A percentile compares a stretch with the other conserved stretches of the same genome.
These are phyloP conservation scores for Penicillium steckii DNA, from an alignment of 495 filamentous ascomycete species.

Conservation along the genomic window DNA sequence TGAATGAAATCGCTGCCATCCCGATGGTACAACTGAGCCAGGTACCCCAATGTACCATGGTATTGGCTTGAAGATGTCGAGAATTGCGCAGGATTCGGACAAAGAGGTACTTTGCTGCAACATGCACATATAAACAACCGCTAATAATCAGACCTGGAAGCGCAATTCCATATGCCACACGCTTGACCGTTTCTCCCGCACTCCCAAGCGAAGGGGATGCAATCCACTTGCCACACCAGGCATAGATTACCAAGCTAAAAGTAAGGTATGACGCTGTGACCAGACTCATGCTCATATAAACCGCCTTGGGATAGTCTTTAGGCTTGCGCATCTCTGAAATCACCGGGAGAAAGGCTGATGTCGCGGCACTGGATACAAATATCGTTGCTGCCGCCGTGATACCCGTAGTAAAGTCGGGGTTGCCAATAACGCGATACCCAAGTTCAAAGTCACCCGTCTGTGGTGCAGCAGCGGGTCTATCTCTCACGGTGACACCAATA, in stretches of 20 bases:
- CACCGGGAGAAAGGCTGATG: constrained; percentile 70
- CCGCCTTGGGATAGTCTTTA: constrained; percentile 61
- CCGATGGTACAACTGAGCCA: constrained; percentile 57
- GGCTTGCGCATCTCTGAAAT: constrained; percentile 75
- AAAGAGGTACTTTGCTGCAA: constrained; percentile 62
- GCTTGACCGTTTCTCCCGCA: constrained; percentile 59
- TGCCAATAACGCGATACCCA: constrained; percentile 41
- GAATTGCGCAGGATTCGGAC: constrained; percentile 56
- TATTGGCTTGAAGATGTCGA: constrained; percentile 55
- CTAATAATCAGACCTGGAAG: constrained; percentile 57
- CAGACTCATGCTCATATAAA: constrained; percentile 58
- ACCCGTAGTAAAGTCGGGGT: constrained; percentile 35
- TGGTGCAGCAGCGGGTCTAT: constrained; percentile 39
- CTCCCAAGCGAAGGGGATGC: constrained; percentile 69
- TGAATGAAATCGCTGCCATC: constrained; percentile 59
- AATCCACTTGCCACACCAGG: constrained; percentile 66
- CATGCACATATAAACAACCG: constrained; percentile 64
- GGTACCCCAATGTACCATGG: constrained; percentile 40
- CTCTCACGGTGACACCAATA: constrained; percentile 41
- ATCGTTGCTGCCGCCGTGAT: constrained; percentile 43
- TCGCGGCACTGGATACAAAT: constrained; percentile 51
- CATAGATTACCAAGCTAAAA: constrained; percentile 57
- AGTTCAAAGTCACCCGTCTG: constrained; percentile 38
- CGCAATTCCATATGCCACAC: constrained; percentile 71
- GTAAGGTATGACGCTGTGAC: constrained; percentile 63